Percentiles rank a stretch among this genome's conserved stretches.
Evolutionary conservation across 306 rosid genomes (phyloP).

Genomic region (Astragalus glycyphyllos): DNA sequence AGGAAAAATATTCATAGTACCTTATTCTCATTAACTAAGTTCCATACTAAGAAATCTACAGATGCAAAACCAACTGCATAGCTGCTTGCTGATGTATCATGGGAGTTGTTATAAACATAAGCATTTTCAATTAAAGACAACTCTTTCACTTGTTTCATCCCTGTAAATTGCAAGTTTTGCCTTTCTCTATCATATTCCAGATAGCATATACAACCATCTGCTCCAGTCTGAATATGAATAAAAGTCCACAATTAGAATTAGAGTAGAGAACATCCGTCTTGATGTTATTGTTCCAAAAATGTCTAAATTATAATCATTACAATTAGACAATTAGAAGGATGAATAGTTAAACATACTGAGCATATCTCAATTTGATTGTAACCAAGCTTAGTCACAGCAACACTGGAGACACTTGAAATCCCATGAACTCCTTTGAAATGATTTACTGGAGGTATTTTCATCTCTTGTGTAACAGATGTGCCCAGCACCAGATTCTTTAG

Average conservation of each 20-base stretch:
- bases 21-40: constrained; percentile 79
- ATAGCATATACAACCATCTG: constrained; percentile 92
- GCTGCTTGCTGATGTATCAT: constrained; percentile 47
- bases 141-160: constrained; percentile 96
- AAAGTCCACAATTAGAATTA: constrained; percentile 36
- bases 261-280: constrained; percentile 13
- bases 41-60: constrained; percentile 85
- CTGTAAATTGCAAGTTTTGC: constrained; percentile 75
- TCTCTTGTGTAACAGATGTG: constrained; percentile 47
- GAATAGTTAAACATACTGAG: constrained; percentile 61
- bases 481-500: constrained; percentile 52
- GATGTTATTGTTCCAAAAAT: constrained; percentile 10
- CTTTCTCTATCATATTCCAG: constrained; percentile 72
- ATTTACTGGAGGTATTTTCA: constrained; percentile 58
- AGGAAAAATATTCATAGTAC: constrained; percentile 47
- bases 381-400: constrained; percentile 55
- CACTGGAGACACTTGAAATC: constrained; percentile 84
- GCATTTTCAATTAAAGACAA: constrained; percentile 76
- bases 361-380: constrained; percentile 66
- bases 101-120: constrained; percentile 49
- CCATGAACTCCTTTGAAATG: constrained; percentile 95
- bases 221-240: constrained; percentile 80
- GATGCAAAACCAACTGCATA: constrained; percentile 95
- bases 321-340: constrained; percentile 31
- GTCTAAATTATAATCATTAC: constrained; percentile 24